These are phyloP conservation scores for Gossypioides kirkii DNA, from an alignment of 345 rosid genomes.

Conservation along the genomic window DNA sequence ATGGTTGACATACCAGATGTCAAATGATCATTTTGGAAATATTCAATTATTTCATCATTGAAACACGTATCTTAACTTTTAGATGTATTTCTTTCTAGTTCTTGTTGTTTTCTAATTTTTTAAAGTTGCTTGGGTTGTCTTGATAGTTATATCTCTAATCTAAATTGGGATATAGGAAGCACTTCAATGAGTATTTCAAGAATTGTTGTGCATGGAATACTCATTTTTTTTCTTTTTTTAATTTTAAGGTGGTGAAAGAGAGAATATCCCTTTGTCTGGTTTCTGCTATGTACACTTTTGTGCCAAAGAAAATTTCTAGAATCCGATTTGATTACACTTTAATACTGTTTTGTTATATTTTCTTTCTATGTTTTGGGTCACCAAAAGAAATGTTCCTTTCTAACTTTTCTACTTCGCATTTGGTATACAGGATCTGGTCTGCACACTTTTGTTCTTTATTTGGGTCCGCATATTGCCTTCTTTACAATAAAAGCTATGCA, in stretches of 20 bases:
- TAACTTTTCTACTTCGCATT: background rate
- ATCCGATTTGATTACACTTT: background rate
- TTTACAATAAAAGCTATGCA: slow-evolving; percentile 92
- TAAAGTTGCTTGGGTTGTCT: background rate
- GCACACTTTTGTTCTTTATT: slow-evolving; percentile 94
- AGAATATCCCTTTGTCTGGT: background rate
- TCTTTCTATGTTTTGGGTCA: background rate
- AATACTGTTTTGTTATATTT: background rate
- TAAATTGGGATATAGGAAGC: background rate
- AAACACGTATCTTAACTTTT: background rate
- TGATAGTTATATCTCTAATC: background rate
- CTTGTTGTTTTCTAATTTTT: background rate
- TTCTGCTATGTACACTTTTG: background rate
- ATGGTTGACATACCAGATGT: background rate
- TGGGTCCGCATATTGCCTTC: slow-evolving; percentile 94
- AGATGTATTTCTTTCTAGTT: background rate
- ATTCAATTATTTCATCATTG: background rate
- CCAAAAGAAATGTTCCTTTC: background rate
- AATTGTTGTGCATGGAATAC: background rate
- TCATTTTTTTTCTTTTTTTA: background rate
- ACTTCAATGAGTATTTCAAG: background rate
- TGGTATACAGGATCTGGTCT: slow-evolving; percentile 75
- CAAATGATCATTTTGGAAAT: background rate
- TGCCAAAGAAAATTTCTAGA: background rate
- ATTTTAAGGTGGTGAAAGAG: background rate